Evolutionary conservation across 2,329 filamentous ascomycete species (phyloP), one percentile per base, ranked within the genome.

Genomic region (Aspergillus sp.): DNA sequence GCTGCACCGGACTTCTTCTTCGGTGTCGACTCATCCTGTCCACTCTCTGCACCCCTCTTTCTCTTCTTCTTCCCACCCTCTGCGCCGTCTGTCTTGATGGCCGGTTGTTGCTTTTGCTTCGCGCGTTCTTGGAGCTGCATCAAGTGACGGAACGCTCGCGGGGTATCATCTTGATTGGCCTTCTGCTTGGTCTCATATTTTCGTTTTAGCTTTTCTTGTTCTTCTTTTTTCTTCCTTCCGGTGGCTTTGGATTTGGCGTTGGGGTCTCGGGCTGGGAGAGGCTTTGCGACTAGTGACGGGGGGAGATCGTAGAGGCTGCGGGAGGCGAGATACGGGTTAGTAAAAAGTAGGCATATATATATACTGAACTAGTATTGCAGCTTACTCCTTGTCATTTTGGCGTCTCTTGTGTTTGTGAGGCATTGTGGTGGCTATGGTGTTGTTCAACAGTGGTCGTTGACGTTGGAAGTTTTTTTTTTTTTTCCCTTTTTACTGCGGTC

Each of bases 391-490:
- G 41, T 72, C 65, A 33, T 80, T 80, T 55, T 68, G 62, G 32
- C 69, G 67, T 53, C 86, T 79, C 53, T 85, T 91, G 67, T 94
- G 88, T 71, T 94, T 94, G 73, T 91, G 88, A 66, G 88, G 88
- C 88, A 94, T 94, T 25, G 47, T 58, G 47, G 45, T 42, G 45
- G 45, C 41, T 46, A 33, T 44, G 42, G 35, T 47, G 43, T 38
- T 7, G 23, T 4, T 20, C 12, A 19, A 15, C 5, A 17, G 17
- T 39, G 15, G 4, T 45, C 27, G 35, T 37, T 27, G 46, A 27
- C 25, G 25, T 30, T 3, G 25, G 25, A 44, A 39, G 44, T 32
- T 42, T 37, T 47, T 23, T 38, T 44, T 46, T 43, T 47, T 23
- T 42, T 46, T 20, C 47, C 48, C 50, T 46, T 44, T 46, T 47